phyloP scores from a whole-genome alignment of 1,284 basidiomycete species.

The Ganoderma resinaceum region DNA sequence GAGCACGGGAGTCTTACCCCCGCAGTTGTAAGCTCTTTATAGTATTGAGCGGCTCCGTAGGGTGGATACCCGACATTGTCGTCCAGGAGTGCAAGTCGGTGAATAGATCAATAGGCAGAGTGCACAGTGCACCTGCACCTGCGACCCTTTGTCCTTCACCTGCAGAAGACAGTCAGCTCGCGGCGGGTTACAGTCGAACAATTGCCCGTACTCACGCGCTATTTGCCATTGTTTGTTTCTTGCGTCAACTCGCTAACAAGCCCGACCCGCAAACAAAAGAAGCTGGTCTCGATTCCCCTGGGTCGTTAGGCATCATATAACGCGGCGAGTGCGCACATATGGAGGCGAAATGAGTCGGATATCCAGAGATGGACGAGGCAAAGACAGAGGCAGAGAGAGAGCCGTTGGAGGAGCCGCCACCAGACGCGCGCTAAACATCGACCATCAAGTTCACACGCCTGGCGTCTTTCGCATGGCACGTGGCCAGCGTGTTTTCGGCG shows the following conservation, averaged over 20 bases:
- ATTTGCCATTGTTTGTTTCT: constrained; percentile 29
- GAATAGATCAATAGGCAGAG: constrained; percentile 20
- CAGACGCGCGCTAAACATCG: neutral
- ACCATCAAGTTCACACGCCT: neutral
- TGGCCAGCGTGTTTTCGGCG: neutral
- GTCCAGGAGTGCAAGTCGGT: constrained; percentile 20
- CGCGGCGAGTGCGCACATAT: neutral
- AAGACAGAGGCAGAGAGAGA: neutral
- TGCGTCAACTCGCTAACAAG: constrained; percentile 16
- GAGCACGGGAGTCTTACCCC: constrained; percentile 25
- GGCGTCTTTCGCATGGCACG: neutral
- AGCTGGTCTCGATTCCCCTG: neutral
- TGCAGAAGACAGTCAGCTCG: constrained; percentile 13
- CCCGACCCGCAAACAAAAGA: constrained; percentile 16
- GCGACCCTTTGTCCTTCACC: constrained; percentile 34
- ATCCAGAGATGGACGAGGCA: neutral
- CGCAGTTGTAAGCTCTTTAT: constrained; percentile 39
- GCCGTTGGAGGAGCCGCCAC: neutral
- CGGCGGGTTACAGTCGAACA: constrained; percentile 20
- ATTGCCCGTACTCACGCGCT: constrained; percentile 29
- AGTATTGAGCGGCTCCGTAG: constrained; percentile 23
- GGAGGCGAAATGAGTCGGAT: neutral
- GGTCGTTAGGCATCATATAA: neutral
- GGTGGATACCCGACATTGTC: constrained; percentile 33
- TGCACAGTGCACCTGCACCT: constrained; percentile 10